Percentiles rank a stretch among this genome's conserved stretches.
phyloP scores from a whole-genome alignment of 768 basidiomycete species.

The Mycena crocata region DNA sequence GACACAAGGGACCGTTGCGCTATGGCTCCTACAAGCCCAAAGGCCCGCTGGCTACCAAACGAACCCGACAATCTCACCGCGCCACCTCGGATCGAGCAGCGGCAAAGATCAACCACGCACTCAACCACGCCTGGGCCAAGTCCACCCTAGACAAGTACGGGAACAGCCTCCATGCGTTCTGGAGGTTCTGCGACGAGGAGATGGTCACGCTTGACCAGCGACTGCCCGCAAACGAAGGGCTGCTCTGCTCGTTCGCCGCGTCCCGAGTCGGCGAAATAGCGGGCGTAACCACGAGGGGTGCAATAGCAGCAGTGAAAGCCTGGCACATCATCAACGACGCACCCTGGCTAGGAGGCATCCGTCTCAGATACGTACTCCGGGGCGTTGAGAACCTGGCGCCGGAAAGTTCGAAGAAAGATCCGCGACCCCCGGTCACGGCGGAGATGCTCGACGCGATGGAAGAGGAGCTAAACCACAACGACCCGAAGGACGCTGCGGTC shows the following conservation, averaged over 20 bases:
- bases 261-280: not conserved
- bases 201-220: not conserved
- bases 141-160: conserved; percentile 25
- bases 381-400: conserved; percentile 26
- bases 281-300: not conserved
- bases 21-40: not conserved
- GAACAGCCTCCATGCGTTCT: not conserved
- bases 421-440: not conserved
- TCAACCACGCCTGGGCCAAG: conserved; percentile 15
- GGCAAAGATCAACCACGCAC: not conserved
- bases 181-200: conserved; percentile 16
- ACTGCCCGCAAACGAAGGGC: conserved; percentile 16
- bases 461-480: conserved; percentile 1
- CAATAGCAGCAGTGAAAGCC: conserved; percentile 19
- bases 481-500: conserved; percentile 25
- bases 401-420: not conserved
- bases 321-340: conserved; percentile 32
- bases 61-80: not conserved
- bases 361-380: conserved; percentile 13
- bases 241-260: conserved; percentile 29
- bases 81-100: not conserved
- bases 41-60: not conserved
- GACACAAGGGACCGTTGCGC: not conserved
- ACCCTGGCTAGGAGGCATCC: conserved; percentile 9
- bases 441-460: conserved; percentile 6